A percentile compares a stretch with the other conserved stretches of the same genome.
These are phyloP conservation scores for Neurospora sp. DNA, from an alignment of 495 filamentous ascomycete genomes.

Conservation along the genomic window DNA sequence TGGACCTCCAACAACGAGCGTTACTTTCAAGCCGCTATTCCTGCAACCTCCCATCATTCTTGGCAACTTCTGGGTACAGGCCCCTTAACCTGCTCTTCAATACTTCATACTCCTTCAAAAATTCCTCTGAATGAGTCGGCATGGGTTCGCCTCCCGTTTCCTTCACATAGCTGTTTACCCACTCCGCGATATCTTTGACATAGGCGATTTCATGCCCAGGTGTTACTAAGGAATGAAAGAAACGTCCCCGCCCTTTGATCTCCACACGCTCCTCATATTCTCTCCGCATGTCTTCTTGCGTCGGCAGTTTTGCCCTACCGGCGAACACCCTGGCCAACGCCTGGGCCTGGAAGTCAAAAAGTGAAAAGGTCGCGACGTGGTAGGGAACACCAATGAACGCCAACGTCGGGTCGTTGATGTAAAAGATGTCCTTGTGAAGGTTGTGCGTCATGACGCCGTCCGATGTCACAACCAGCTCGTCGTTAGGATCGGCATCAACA, in stretches of 20 bases:
- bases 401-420: conserved; percentile 52
- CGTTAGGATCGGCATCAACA: conserved; percentile 27
- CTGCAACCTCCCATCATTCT: background rate
- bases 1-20: background rate
- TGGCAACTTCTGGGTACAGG: conserved; percentile 1
- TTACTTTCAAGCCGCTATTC: background rate
- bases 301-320: conserved; percentile 40
- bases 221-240: conserved; percentile 43
- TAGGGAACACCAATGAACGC: conserved; percentile 52
- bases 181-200: conserved; percentile 41
- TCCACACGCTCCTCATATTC: conserved; percentile 40
- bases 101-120: conserved; percentile 18
- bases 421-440: conserved; percentile 57
- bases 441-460: conserved; percentile 59
- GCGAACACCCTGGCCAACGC: conserved; percentile 46
- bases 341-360: conserved; percentile 59
- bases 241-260: conserved; percentile 38
- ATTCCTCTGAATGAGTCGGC: conserved; percentile 35
- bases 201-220: conserved; percentile 40
- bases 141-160: conserved; percentile 23
- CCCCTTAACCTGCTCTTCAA: conserved; percentile 7
- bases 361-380: conserved; percentile 50
- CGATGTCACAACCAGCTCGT: conserved; percentile 44
- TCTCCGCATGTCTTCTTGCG: conserved; percentile 32
- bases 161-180: conserved; percentile 38